Evolutionary conservation across 2,329 filamentous ascomycete genomes (phyloP).

Genomic region (Beauveria australis): DNA sequence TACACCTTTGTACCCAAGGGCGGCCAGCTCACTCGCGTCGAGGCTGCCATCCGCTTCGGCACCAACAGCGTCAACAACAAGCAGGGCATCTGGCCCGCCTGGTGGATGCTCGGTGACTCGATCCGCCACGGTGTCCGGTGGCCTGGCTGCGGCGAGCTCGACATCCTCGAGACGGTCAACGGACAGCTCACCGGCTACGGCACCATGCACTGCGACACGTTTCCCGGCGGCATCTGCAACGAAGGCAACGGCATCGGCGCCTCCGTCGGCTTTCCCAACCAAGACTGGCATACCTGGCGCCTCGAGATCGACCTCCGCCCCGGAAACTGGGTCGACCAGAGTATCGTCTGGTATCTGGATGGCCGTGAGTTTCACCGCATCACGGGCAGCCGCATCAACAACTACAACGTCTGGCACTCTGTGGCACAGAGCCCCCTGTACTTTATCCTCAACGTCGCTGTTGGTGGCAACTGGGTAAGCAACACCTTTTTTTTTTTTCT

Average conservation of each 20-base stretch:
- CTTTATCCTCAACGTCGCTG: conserved; percentile 47
- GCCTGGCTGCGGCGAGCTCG: conserved; percentile 48
- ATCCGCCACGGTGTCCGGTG: conserved; percentile 39
- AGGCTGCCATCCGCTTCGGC: conserved; percentile 40
- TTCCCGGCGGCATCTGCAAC: conserved; percentile 40
- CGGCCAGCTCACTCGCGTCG: conserved; percentile 38
- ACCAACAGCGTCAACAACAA: conserved; percentile 31
- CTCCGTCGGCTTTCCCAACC: conserved; percentile 27
- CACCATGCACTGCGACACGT: conserved; percentile 42
- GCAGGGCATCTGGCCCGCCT: conserved; percentile 51
- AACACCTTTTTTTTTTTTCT: neutral
- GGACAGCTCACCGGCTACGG: conserved; percentile 38
- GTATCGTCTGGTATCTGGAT: conserved; percentile 43
- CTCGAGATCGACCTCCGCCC: conserved; percentile 41
- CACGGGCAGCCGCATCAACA: conserved; percentile 34
- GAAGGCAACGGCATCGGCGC: conserved; percentile 37
- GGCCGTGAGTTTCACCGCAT: conserved; percentile 35
- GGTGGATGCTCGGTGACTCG: conserved; percentile 47
- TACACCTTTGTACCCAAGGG: conserved; percentile 36
- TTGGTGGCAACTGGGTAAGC: conserved; percentile 46
- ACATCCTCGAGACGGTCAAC: conserved; percentile 50
- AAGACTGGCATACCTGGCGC: conserved; percentile 41
- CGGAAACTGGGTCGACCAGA: conserved; percentile 37
- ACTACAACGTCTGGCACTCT: conserved; percentile 38
- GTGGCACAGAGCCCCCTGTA: conserved; percentile 43